phyloP scores from a whole-genome alignment of 441 rosid genomes.

The Francoa sonchifolia region DNA sequence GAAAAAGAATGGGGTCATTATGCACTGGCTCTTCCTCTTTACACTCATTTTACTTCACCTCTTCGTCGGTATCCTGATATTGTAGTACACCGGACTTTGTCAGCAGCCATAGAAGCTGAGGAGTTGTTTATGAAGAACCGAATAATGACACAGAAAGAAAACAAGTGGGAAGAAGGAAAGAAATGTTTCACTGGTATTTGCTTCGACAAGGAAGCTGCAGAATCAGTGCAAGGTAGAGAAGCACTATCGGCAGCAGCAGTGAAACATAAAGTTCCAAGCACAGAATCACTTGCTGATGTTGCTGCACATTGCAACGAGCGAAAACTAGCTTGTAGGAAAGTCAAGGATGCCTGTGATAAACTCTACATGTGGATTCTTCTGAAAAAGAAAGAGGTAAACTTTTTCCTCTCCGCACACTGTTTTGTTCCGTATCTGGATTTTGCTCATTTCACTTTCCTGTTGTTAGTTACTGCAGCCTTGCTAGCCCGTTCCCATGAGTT shows the following conservation, averaged over 20 bases:
- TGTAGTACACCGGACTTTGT: conserved; percentile 69
- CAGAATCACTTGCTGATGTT: conserved; percentile 38
- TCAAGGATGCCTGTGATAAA: conserved; percentile 71
- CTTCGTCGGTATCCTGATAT: conserved; percentile 84
- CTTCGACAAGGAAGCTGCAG: conserved; percentile 49
- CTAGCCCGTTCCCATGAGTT: too few species aligned
- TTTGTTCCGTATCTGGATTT: background rate
- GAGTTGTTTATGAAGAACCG: conserved; percentile 27
- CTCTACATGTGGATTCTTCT: conserved; percentile 75
- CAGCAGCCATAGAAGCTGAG: conserved; percentile 84
- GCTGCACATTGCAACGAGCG: conserved; percentile 63
- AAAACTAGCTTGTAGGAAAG: conserved; percentile 57
- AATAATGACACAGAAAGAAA: conserved; percentile 12
- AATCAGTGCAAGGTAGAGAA: conserved; percentile 44
- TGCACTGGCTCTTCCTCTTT: conserved; percentile 70
- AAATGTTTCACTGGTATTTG: conserved; percentile 49
- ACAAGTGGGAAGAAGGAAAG: conserved; percentile 12
- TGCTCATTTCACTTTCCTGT: too few species aligned
- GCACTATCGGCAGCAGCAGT: conserved; percentile 50
- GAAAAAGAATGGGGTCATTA: conserved; percentile 73
- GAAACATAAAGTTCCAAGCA: conserved; percentile 44
- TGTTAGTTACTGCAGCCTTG: too few species aligned
- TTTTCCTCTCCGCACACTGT: background rate
- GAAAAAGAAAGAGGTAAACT: conserved; percentile 52
- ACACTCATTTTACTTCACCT: conserved; percentile 93